phyloP scores from a whole-genome alignment of 2,329 filamentous ascomycete genomes.

The Talaromyces sp. region DNA sequence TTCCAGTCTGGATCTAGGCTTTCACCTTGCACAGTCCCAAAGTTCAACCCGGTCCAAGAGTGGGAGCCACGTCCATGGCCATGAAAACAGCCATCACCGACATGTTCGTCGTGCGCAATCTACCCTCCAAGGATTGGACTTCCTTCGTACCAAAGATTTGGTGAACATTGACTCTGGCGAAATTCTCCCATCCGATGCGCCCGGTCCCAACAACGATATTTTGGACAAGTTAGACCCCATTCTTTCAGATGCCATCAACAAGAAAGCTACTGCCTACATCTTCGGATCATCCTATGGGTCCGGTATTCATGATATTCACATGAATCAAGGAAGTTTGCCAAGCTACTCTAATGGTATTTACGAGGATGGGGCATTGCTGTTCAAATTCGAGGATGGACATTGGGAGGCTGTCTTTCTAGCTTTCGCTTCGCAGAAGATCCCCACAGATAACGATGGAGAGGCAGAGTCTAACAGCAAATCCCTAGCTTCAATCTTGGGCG shows the following conservation, averaged over 20 bases:
- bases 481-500: slow-evolving; percentile 16
- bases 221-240: slow-evolving; percentile 40
- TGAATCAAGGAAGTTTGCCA: slow-evolving; percentile 43
- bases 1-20: slow-evolving; percentile 25
- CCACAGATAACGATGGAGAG: slow-evolving; percentile 36
- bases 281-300: slow-evolving; percentile 40
- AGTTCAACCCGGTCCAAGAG: slow-evolving; percentile 1
- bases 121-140: slow-evolving; percentile 25
- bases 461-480: slow-evolving; percentile 16
- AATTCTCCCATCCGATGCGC: slow-evolving; percentile 18
- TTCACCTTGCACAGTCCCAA: slow-evolving; percentile 22
- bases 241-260: slow-evolving; percentile 36
- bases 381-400: slow-evolving; percentile 40
- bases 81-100: slow-evolving; percentile 10
- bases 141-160: slow-evolving; percentile 14
- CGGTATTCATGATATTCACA: slow-evolving; percentile 46
- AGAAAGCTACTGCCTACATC: slow-evolving; percentile 42
- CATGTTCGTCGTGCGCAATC: slow-evolving; percentile 11
- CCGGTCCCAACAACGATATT: slow-evolving; percentile 38
- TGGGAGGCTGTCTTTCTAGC: slow-evolving; percentile 46
- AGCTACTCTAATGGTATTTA: slow-evolving; percentile 40
- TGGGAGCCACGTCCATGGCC: slow-evolving; percentile 17
- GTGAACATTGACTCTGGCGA: slow-evolving; percentile 33
- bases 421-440: slow-evolving; percentile 41
- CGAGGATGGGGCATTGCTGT: slow-evolving; percentile 41